phyloP scores from a whole-genome alignment of 805 yeast genomes.

The Yamadazyma tumulicola region DNA sequence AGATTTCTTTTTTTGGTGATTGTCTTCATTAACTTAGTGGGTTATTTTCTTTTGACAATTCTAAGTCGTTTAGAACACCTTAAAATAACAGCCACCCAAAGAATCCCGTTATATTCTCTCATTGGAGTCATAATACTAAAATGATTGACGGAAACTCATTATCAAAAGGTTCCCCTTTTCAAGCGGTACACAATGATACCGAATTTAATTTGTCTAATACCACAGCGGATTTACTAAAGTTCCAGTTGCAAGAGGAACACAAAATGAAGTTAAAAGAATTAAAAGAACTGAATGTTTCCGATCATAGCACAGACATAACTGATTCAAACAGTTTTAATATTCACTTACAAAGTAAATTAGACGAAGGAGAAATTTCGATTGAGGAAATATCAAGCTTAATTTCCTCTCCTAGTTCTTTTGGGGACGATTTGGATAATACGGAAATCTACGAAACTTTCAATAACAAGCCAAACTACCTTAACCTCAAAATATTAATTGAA shows the following conservation, averaged over 20 bases:
- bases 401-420: slow-evolving; percentile 19
- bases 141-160: slow-evolving; percentile 40
- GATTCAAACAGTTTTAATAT: slow-evolving; percentile 21
- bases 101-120: too few species aligned
- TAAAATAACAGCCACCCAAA: too few species aligned
- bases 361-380: slow-evolving; percentile 22
- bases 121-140: too few species aligned
- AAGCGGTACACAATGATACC: slow-evolving; percentile 18
- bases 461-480: slow-evolving; percentile 32
- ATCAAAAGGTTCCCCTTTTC: slow-evolving; percentile 36
- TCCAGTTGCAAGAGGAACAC: slow-evolving; percentile 41
- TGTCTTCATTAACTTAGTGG: too few species aligned
- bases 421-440: slow-evolving; percentile 4
- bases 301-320: slow-evolving; percentile 12
- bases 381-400: slow-evolving; percentile 17
- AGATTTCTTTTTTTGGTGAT: too few species aligned
- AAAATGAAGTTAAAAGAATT: slow-evolving; percentile 18
- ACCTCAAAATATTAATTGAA: slow-evolving; percentile 42
- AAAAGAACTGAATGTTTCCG: slow-evolving; percentile 9
- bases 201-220: slow-evolving; percentile 35
- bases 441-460: slow-evolving; percentile 6
- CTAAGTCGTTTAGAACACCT: too few species aligned
- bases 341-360: slow-evolving; percentile 31
- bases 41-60: too few species aligned
- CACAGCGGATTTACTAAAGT: slow-evolving; percentile 41